A percentile compares a stretch with the other conserved stretches of the same genome.
These are phyloP conservation scores for Schoenoplectus triqueter DNA, from an alignment of 202 grass and related monocot genomes.

Conservation along the genomic window DNA sequence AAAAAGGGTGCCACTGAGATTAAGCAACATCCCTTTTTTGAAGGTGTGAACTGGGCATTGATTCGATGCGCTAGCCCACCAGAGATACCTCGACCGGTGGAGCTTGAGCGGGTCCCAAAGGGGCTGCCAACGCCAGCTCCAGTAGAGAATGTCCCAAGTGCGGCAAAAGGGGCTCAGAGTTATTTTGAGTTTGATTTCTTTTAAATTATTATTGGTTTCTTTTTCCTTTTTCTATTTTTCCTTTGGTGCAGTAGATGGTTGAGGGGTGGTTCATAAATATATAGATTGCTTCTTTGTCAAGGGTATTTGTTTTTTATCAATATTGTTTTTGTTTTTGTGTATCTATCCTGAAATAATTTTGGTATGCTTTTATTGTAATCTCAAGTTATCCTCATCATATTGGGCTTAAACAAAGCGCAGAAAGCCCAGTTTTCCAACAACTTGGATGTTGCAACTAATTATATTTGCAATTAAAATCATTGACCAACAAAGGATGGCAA, in stretches of 20 bases:
- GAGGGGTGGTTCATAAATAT: conserved; percentile 22
- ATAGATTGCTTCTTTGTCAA: conserved; percentile 21
- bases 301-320: conserved; percentile 1
- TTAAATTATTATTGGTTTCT: conserved; percentile 42
- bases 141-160: conserved; percentile 34
- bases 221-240: neutral
- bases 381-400: neutral
- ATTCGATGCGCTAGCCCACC: conserved; percentile 88
- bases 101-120: conserved; percentile 53
- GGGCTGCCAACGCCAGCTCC: conserved; percentile 14
- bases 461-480: too few relatives aligned
- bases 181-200: conserved; percentile 95
- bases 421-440: neutral
- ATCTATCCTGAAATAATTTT: conserved; percentile 22
- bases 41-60: conserved; percentile 86
- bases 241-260: neutral
- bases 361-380: conserved; percentile 13
- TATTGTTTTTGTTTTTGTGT: conserved; percentile 21
- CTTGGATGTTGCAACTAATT: neutral
- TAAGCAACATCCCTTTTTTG: conserved; percentile 88
- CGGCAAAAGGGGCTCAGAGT: conserved; percentile 57
- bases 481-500: too few relatives aligned
- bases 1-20: conserved; percentile 89
- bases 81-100: conserved; percentile 68
- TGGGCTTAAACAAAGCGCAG: neutral